These are phyloP conservation scores for Scedosporium minutisporum DNA, from an alignment of 2,329 filamentous ascomycete genomes.

Conservation along the genomic window DNA sequence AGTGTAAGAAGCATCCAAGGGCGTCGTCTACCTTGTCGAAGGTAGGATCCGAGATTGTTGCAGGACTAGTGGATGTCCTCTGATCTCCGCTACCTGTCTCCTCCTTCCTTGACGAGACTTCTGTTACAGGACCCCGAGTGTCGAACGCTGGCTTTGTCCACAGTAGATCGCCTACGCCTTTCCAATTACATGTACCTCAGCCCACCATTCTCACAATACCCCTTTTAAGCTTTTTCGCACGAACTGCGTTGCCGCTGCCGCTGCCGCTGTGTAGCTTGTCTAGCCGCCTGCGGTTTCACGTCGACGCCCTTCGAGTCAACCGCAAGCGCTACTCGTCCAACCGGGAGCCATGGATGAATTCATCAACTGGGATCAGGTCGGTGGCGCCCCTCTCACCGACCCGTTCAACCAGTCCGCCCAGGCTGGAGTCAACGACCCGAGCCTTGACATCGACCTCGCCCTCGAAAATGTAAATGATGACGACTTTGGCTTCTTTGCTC, in stretches of 20 bases:
- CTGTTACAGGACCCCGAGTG: neutral
- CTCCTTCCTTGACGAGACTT: neutral
- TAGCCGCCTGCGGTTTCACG: neutral
- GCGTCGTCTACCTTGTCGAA: neutral
- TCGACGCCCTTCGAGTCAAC: neutral
- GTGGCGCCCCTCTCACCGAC: constrained; percentile 24
- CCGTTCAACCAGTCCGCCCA: constrained; percentile 22
- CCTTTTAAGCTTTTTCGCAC: constrained; percentile 7
- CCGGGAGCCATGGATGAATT: constrained; percentile 42
- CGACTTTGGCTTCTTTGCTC: constrained; percentile 48
- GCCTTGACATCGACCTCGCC: constrained; percentile 40
- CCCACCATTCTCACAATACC: constrained; percentile 12
- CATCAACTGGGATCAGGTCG: constrained; percentile 51
- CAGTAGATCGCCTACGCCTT: neutral
- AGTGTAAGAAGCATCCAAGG: neutral
- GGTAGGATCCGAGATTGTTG: neutral
- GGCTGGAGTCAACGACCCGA: constrained; percentile 19
- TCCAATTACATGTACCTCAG: neutral
- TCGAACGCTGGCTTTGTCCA: neutral
- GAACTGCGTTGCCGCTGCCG: neutral
- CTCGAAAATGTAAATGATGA: constrained; percentile 48
- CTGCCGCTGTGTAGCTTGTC: neutral
- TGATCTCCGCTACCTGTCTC: neutral
- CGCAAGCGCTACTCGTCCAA: neutral
- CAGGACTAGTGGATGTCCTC: neutral